phyloP scores from a whole-genome alignment of 2,329 filamentous ascomycete species.

The Hypoxylon sp. region DNA sequence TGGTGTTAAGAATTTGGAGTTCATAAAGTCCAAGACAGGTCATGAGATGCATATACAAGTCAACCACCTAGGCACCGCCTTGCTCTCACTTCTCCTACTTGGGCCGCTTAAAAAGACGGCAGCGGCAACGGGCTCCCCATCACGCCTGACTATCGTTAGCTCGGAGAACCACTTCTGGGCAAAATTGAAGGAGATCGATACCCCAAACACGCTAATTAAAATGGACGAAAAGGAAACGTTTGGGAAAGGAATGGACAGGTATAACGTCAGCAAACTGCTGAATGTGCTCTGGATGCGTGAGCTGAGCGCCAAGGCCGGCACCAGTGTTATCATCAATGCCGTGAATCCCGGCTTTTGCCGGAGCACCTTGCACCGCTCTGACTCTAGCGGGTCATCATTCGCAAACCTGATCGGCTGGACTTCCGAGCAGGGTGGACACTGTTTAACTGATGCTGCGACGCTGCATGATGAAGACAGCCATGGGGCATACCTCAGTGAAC shows the following conservation, averaged over 20 bases:
- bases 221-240: conserved; percentile 34
- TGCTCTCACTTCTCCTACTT: conserved; percentile 39
- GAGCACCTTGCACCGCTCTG: conserved; percentile 35
- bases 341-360: conserved; percentile 39
- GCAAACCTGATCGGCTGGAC: conserved; percentile 36
- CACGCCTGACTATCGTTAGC: conserved; percentile 31
- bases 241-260: conserved; percentile 24
- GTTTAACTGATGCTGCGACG: conserved; percentile 34
- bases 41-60: conserved; percentile 34
- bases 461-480: conserved; percentile 28
- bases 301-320: conserved; percentile 24
- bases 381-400: conserved; percentile 15
- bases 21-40: conserved; percentile 20
- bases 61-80: conserved; percentile 41
- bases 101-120: conserved; percentile 22
- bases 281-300: conserved; percentile 43
- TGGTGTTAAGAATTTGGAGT: conserved; percentile 32
- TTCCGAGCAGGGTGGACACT: conserved; percentile 36
- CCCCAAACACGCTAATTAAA: conserved; percentile 13
- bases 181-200: conserved; percentile 31
- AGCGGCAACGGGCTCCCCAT: conserved; percentile 11
- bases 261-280: conserved; percentile 37
- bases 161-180: conserved; percentile 38
- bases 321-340: conserved; percentile 24
- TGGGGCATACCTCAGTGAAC: conserved; percentile 44